phyloP scores from a whole-genome alignment of 495 filamentous ascomycete species.

The Penicillium nucicola region DNA sequence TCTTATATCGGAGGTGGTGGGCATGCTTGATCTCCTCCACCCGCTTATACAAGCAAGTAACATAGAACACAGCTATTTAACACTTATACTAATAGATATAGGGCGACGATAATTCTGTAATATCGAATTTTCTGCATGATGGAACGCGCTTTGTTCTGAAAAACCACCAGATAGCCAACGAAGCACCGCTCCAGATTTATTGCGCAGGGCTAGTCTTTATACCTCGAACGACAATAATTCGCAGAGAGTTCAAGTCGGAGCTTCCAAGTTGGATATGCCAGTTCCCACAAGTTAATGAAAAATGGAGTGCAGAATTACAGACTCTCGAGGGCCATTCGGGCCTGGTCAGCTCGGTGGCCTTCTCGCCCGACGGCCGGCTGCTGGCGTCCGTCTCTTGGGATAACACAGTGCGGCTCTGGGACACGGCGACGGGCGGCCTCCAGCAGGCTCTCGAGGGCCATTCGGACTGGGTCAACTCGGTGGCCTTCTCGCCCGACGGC shows the following conservation, averaged over 20 bases:
- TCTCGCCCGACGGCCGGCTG: conserved; percentile 19
- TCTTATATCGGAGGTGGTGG: not conserved
- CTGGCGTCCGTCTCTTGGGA: conserved; percentile 21
- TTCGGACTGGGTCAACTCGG: conserved; percentile 3
- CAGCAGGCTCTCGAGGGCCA: conserved; percentile 23
- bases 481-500: conserved; percentile 1
- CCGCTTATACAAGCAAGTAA: not conserved
- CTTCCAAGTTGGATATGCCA: conserved; percentile 14
- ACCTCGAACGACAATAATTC: conserved; percentile 26
- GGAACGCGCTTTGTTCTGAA: conserved; percentile 33
- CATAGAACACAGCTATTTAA: not conserved
- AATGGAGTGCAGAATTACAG: conserved; percentile 15
- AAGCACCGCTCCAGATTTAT: conserved; percentile 21
- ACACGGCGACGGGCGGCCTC: conserved; percentile 3
- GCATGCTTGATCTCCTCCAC: not conserved
- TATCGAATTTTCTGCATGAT: conserved; percentile 17
- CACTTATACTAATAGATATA: conserved; percentile 2
- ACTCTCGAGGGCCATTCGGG: conserved; percentile 20
- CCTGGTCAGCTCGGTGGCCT: conserved; percentile 10
- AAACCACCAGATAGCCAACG: conserved; percentile 31
- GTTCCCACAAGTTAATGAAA: conserved; percentile 15
- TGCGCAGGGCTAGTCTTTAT: conserved; percentile 33
- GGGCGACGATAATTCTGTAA: conserved; percentile 12
- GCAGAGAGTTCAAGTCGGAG: conserved; percentile 12
- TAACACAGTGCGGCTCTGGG: conserved; percentile 25